phyloP scores from a whole-genome alignment of 192 early-diverging fungal species.

The Glomus cerebriforme region DNA sequence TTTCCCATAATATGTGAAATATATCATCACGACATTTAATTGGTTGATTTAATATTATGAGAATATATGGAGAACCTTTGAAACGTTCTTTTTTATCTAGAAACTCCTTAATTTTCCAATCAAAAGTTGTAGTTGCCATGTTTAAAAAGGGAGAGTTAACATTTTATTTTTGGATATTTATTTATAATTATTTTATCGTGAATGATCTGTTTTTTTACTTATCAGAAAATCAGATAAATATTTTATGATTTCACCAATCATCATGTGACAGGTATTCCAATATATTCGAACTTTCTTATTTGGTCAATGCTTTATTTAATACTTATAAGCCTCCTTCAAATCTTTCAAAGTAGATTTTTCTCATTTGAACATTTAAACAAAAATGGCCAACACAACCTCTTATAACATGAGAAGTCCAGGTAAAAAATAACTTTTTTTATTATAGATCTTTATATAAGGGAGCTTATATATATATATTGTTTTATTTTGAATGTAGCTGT shows the following conservation, averaged over 20 bases:
- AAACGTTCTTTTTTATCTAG: background rate
- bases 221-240: background rate
- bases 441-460: background rate
- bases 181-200: too few relatives aligned
- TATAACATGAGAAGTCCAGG: background rate
- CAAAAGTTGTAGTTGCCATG: background rate
- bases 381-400: background rate
- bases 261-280: background rate
- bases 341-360: too few relatives aligned
- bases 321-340: too few relatives aligned
- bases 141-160: too few relatives aligned
- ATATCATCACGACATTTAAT: background rate
- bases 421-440: background rate
- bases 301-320: too few relatives aligned
- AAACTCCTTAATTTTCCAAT: background rate
- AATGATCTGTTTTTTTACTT: background rate
- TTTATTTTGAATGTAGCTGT: constrained; percentile 49
- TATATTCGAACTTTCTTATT: too few relatives aligned
- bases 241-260: background rate
- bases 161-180: too few relatives aligned
- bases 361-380: background rate
- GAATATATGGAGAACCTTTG: background rate
- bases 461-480: background rate
- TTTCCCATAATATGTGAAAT: constrained; percentile 4
- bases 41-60: constrained; percentile 23